Base-by-base conservation (phyloP, 495 filamentous ascomycete species). In the Niebla homalea region DNA sequence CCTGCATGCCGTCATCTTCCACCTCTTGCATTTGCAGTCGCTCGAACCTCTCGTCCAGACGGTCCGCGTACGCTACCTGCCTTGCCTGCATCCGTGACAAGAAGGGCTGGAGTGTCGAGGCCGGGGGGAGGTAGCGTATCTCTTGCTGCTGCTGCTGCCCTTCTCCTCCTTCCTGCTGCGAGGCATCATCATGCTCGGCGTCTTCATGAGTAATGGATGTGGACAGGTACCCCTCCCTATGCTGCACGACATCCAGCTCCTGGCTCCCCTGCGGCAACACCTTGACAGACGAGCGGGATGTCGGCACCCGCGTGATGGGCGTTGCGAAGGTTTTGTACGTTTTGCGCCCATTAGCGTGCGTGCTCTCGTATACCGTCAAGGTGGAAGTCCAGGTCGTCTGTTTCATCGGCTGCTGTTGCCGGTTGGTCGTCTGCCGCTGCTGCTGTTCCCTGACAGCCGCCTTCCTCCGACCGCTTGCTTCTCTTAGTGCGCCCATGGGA, bases 321-420 rank as follows among this genome's bases (percentile, higher is more conserved):
- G 56, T 49, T 25, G 48, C 48, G 15, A 40, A 38, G 37, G 53
- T 41, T 56, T 76, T 70, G 63, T 79, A 80, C 11, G 71, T 74
- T 60, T 81, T 76, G 58, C 81, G 70, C 29, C 89, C 89, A 56
- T 83, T 70, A 21, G 79, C 69, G 54, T 83, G 70, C 4, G 78
- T 80, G 25, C 77, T 80, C 68, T 95, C 84, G 60, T 85, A 79
- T 54, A 95, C 83, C 4, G 84, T 87, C 52, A 95, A 74, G 43
- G 85, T 77, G 44, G 87, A 82, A 51, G 83, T 88, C 68, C 85
- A 94, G 45, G 76, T 71, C 47, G 79, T 78, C 56, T 78, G 73
- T 22, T 41, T 41, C 42, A 49, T 54, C 12, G 55, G 48, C 36
- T 56, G 44, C 52, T 53, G 51, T 35, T 60, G 46, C 38, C 48